Conservation (phyloP, 2,329 filamentous ascomycete species). For the Colletotrichum nymphaeae region DNA sequence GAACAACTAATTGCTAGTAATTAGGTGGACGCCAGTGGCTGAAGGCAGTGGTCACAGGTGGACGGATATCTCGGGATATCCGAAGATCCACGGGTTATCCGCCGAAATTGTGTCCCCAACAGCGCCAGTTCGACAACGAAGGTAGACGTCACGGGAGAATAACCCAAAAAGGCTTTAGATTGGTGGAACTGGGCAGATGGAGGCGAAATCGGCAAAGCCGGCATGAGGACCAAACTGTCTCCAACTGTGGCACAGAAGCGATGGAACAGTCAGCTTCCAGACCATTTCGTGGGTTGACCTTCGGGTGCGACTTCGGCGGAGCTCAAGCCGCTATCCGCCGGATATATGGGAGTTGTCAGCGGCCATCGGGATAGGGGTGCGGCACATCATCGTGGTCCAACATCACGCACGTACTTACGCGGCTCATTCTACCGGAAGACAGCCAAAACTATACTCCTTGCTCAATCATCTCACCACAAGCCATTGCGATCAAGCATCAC, state of each 20-base stretch:
- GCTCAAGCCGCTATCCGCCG: neutral
- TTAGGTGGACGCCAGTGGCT: constrained; percentile 8
- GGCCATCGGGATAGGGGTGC: neutral
- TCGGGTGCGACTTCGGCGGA: neutral
- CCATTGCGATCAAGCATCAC: no score
- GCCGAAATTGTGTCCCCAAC: neutral
- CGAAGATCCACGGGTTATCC: neutral
- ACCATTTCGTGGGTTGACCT: neutral
- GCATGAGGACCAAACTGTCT: neutral
- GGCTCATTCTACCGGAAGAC: neutral
- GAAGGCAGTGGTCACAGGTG: constrained; percentile 9
- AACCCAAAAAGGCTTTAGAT: neutral
- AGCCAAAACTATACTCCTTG: neutral
- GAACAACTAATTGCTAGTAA: neutral
- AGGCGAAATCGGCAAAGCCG: constrained; percentile 19
- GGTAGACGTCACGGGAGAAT: neutral
- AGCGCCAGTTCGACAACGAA: neutral
- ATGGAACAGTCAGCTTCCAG: neutral
- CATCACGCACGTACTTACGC: neutral
- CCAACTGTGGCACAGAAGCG: neutral
- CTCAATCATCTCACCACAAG: no score
- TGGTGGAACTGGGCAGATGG: neutral
- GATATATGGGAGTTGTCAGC: neutral
- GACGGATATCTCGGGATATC: constrained; percentile 11
- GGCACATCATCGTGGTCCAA: neutral